phyloP scores from a whole-genome alignment of 306 rosid species.

The Medicago ruthenica region DNA sequence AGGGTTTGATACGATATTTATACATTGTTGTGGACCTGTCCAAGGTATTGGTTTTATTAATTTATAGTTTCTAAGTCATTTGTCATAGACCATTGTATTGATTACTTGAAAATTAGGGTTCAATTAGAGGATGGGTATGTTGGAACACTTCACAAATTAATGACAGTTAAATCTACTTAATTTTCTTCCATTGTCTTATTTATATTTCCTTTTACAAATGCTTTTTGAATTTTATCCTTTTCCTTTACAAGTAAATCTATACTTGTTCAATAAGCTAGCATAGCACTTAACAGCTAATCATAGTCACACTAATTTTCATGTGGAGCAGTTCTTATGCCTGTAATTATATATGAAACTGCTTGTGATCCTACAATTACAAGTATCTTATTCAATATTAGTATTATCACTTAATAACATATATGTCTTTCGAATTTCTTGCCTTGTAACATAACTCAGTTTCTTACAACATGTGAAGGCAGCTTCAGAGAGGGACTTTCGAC shows the following conservation, averaged over 20 bases:
- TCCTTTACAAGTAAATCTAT: conserved; percentile 1
- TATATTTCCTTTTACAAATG: conserved; percentile 8
- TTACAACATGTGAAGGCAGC: conserved; percentile 77
- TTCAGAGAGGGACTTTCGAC: conserved; percentile 82
- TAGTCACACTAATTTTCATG: conserved; percentile 21
- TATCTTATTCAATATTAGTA: conserved; percentile 28
- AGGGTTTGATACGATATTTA: conserved; percentile 92
- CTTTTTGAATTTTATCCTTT: not conserved
- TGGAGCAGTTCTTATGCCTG: conserved; percentile 18
- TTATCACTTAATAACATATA: not conserved
- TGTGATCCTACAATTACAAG: conserved; percentile 18
- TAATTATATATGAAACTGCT: conserved; percentile 21
- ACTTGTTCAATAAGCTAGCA: conserved; percentile 14
- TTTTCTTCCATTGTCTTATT: conserved; percentile 21
- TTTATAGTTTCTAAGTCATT: conserved; percentile 9
- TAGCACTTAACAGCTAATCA: conserved; percentile 15
- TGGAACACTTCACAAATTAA: conserved; percentile 18
- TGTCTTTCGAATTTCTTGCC: conserved; percentile 6
- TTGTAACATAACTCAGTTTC: conserved; percentile 39
- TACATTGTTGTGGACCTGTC: conserved; percentile 80
- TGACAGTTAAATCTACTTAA: conserved; percentile 23
- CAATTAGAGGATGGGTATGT: conserved; percentile 23
- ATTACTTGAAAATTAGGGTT: conserved; percentile 20
- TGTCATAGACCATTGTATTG: conserved; percentile 16
- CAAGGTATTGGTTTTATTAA: conserved; percentile 58